Evolutionary conservation across 2,329 filamentous ascomycete species (phyloP), one percentile per base, ranked within the genome.

Genomic region (Xylaria sp.): DNA sequence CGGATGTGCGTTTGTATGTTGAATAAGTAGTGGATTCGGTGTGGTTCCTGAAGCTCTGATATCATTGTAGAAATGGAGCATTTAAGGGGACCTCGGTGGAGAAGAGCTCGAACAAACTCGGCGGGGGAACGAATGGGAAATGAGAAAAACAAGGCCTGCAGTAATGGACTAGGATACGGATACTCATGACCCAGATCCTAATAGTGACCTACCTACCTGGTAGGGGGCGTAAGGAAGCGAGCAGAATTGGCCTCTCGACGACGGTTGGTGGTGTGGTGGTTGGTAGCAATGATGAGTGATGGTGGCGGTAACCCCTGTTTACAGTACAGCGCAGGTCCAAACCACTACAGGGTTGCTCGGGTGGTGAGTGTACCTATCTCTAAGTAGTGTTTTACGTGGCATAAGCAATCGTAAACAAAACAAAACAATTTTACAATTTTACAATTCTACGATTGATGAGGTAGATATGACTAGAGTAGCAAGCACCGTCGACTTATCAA

Each of bases 11-110:
- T 37, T n/a, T 40, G n/a, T 27, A 21, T 44, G 11, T 5, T 4
- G 31, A 38, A 47, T 31, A 15, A 38, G 21, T 31, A 52, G 55
- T 56, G 58, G 58, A 19, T 37, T 51, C 46, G 15, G 15, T 29
- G 37, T 48, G 35, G 49, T 35, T 33, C 31, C 13, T 54, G 57
- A 52, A 53, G 47, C 56, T 37, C 56, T 60, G 56, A 56, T 63
- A 60, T 52, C 33, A 60, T 58, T 29, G 23, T 43, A 23, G 43
- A 44, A 40, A 58, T 49, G 54, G 54, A 37, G 47, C 43, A 29
- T 23, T 23, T 19, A 23, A 54, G 31, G 64, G 60, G 3, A 9
- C 58, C 60, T 60, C 65, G 62, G 60, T 64, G 58, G 58, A 58
- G 58, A 66, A 51, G 27, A 25, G 56, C 37, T n/a, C 35, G 38